Base-by-base conservation (phyloP, 129 eudicot genomes). In the Heracleum sosnowskyi region DNA sequence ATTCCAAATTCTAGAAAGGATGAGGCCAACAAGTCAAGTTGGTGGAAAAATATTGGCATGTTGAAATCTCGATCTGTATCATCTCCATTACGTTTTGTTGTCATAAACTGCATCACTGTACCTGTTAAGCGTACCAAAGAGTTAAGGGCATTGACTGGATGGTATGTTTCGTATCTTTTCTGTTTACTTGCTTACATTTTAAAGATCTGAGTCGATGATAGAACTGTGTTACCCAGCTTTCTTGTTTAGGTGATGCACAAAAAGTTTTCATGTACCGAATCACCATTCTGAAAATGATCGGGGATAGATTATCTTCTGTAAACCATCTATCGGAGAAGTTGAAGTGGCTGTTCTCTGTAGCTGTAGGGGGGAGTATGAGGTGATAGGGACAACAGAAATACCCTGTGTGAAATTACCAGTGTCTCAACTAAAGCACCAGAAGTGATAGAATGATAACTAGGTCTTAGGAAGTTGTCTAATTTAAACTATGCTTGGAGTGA, bases 51-150 rank as follows among this genome's bases (percentile, higher is more conserved):
- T 76, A 79, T 92, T 86, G 78, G 85, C 83, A 35, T 79, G 68
- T 28, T 64, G 77, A 85, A 85, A 73, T 86, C 95, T 71, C 76
- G 73, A 75, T 64, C 88, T 53, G 46, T 80, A 68, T 78, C 73
- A 77, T 82, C 96, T 78, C 69, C 89, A 35, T 74, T 81, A 39
- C 69, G 79, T 82, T 81, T 79, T 82, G 85, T 80, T 83, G 87
- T 86, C 63, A 84, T 92, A 75, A 86, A 49, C 87, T 78, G 78
- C 76, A 82, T 86, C 18, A 70, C 92, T 28, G 74, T 95, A 24
- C 85, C 92, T 82, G 93, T 89, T 64, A 95, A 92, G 87, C 89
- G 99, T 45, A 95, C 92, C 79, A 95, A 86, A 84, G 99, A 95
- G 69, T 84, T 95, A 55, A 80, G 99, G 90, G 87, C 87, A 51